Conservation (phyloP, 495 filamentous ascomycete genomes). For the Penicillium bialowiezense region DNA sequence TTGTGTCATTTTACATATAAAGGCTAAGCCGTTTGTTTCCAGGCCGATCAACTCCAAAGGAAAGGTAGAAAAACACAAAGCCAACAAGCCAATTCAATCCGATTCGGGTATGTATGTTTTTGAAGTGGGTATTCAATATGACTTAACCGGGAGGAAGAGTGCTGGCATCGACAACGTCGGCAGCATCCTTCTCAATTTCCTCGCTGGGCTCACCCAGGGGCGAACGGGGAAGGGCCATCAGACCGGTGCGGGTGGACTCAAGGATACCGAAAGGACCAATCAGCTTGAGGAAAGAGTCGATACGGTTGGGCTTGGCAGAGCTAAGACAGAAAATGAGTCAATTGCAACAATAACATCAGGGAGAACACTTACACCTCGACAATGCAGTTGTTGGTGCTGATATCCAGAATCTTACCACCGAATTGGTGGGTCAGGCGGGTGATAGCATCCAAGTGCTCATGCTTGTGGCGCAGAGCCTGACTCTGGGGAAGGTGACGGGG, state of each 20-base stretch:
- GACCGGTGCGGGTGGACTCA: conserved; percentile 87
- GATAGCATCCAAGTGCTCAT: conserved; percentile 92
- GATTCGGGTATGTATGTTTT: conserved; percentile 27
- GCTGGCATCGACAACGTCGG: conserved; percentile 88
- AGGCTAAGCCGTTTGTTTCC: conserved; percentile 1
- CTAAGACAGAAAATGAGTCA: conserved; percentile 38
- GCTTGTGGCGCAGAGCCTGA: conserved; percentile 90
- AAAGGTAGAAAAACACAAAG: conserved; percentile 12
- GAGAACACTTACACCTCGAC: conserved; percentile 80
- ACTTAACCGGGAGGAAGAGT: conserved; percentile 86
- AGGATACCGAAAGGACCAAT: conserved; percentile 94
- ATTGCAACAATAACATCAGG: not conserved
- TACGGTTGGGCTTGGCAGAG: conserved; percentile 87
- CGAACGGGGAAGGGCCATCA: conserved; percentile 95
- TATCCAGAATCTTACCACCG: conserved; percentile 94
- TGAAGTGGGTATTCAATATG: conserved; percentile 4
- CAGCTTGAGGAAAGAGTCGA: conserved; percentile 97
- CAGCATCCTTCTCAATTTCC: conserved; percentile 76
- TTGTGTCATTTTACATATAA: conserved; percentile 8
- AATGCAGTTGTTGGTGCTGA: conserved; percentile 96
- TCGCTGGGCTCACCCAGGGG: conserved; percentile 74
- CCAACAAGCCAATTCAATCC: conserved; percentile 17
- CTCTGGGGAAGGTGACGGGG: conserved; percentile 78
- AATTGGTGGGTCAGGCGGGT: conserved; percentile 97
- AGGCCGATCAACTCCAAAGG: conserved; percentile 5